These are phyloP conservation scores for Coniochaeta sp. DNA, from an alignment of 2,329 filamentous ascomycete species.

Conservation along the genomic window DNA sequence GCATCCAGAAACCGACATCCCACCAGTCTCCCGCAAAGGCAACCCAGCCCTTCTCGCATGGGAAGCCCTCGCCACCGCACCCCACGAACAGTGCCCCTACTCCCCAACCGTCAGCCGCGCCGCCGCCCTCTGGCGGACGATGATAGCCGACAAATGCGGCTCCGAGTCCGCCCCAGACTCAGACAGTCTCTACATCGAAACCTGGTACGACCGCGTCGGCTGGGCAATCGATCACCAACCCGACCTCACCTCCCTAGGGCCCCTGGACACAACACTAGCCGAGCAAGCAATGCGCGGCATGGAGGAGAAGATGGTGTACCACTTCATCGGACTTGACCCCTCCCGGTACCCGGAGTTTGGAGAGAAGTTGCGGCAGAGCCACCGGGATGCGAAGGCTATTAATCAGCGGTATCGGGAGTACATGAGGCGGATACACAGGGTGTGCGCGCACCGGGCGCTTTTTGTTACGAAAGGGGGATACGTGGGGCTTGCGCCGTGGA, in stretches of 20 bases:
- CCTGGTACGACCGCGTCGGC: constrained; percentile 6
- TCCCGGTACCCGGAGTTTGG: background rate
- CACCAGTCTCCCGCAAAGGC: constrained; percentile 4
- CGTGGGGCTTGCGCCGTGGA: constrained; percentile 12
- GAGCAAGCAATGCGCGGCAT: constrained; percentile 5
- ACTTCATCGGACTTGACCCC: constrained; percentile 3
- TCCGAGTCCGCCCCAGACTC: background rate
- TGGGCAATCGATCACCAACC: constrained; percentile 2
- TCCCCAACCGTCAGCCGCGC: background rate
- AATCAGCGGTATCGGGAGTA: constrained; percentile 6
- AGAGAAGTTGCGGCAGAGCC: background rate
- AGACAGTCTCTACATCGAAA: constrained; percentile 5
- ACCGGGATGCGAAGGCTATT: constrained; percentile 3
- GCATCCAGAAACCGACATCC: constrained; percentile 4
- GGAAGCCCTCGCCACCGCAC: background rate
- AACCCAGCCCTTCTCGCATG: constrained; percentile 4
- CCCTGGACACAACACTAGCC: constrained; percentile 1
- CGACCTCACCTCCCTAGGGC: constrained; percentile 1
- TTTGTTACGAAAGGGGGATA: constrained; percentile 11
- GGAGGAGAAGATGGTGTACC: constrained; percentile 6
- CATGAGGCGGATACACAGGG: constrained; percentile 4
- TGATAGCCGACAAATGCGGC: constrained; percentile 5
- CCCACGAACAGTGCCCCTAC: constrained; percentile 4
- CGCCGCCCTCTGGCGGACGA: constrained; percentile 8
- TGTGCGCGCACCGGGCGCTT: constrained; percentile 7